Evolutionary conservation across 139 green algal genomes (phyloP).

Genomic region (Tetraselmis striata): DNA sequence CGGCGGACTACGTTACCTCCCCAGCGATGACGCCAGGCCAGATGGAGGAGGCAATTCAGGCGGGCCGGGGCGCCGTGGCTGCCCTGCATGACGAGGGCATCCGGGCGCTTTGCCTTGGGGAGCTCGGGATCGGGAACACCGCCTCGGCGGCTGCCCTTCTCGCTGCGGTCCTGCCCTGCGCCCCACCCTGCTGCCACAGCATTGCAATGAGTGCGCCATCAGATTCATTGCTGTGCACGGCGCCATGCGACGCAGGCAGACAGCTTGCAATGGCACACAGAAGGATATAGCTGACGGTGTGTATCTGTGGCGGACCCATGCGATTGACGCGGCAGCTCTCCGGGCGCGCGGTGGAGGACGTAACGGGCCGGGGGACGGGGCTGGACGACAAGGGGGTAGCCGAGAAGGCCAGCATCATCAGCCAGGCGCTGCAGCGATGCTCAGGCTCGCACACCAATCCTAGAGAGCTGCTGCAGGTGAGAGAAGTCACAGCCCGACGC

Average conservation of each 20-base stretch:
- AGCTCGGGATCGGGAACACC: conserved; percentile 54
- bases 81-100: neutral
- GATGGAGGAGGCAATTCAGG: neutral
- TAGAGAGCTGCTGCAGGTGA: too few species aligned
- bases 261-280: too few species aligned
- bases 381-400: too few species aligned
- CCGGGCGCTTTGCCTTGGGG: conserved; percentile 11
- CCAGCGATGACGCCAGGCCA: conserved; percentile 27
- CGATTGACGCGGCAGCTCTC: neutral
- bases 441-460: too few species aligned
- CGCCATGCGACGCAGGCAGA: conserved; percentile 31
- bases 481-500: too few species aligned
- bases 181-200: too few species aligned
- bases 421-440: too few species aligned
- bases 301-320: too few species aligned
- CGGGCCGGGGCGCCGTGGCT: conserved; percentile 4
- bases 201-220: conserved; percentile 19
- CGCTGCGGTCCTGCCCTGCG: conserved; percentile 28
- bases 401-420: too few species aligned
- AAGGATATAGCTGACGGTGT: neutral
- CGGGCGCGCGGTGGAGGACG: conserved; percentile 18
- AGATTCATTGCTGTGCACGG: too few species aligned
- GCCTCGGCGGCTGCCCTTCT: conserved; percentile 34
- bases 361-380: too few species aligned
- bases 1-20: neutral